Conservation (phyloP, 1,284 basidiomycete genomes). For the Apiotrichum laibachii region DNA sequence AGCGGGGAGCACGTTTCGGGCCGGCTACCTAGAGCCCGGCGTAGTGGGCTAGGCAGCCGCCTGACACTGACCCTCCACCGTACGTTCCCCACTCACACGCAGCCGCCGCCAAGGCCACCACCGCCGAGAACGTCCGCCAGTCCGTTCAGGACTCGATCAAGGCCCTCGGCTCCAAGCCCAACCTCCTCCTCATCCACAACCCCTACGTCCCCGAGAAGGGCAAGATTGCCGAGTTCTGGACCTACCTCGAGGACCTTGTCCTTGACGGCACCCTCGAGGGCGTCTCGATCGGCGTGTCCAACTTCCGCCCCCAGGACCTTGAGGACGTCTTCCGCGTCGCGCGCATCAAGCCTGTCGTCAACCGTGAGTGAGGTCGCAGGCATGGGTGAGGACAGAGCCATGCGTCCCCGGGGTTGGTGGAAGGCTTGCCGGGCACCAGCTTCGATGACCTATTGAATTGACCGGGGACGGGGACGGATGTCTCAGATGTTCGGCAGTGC, state of each 20-base stretch:
- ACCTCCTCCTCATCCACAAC: slow-evolving; percentile 41
- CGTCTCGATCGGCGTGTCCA: slow-evolving; percentile 48
- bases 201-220: slow-evolving; percentile 31
- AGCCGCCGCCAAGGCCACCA: slow-evolving; percentile 8
- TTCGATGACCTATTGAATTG: too few species aligned
- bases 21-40: not conserved
- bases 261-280: slow-evolving; percentile 61
- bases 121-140: slow-evolving; percentile 22
- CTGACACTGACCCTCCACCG: too few species aligned
- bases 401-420: too few species aligned
- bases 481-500: slow-evolving; percentile 13
- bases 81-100: not conserved
- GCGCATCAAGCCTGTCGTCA: slow-evolving; percentile 65
- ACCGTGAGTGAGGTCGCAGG: slow-evolving; percentile 49
- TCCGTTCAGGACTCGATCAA: slow-evolving; percentile 29
- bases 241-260: slow-evolving; percentile 42
- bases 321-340: slow-evolving; percentile 49
- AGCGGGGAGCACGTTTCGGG: too few species aligned
- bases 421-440: too few species aligned
- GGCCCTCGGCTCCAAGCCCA: slow-evolving; percentile 30
- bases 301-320: slow-evolving; percentile 46
- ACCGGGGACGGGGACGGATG: not conserved
- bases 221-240: slow-evolving; percentile 35
- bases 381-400: too few species aligned
- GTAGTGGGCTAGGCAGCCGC: not conserved